Base-by-base conservation (phyloP, 495 filamentous ascomycete genomes). In the Corynascus novoguineensis region DNA sequence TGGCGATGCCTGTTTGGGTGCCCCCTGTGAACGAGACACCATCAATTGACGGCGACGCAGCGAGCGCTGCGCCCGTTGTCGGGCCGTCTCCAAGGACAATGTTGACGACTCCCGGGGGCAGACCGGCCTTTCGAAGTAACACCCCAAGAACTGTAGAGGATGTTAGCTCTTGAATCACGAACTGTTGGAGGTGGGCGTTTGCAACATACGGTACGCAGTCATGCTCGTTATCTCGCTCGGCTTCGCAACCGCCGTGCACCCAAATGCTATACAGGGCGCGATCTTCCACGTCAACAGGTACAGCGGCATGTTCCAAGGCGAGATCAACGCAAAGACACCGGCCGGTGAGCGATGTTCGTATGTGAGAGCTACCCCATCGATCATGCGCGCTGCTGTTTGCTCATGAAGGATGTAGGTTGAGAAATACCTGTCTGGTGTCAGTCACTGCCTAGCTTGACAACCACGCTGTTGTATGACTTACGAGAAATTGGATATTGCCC, bases 1-100 rank as follows among this genome's bases (percentile, higher is more conserved):
- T 65, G 34, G 60, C 59, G 17, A 63, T 64, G n/a, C 70, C 69
- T 1, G 81, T 79, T 2, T 51, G 55, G 3, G 75, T 72, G 1
- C 76, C 73, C 3, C 80, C 81, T 0, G 80, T 83, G 22, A 83
- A 73, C 40, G 79, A 77, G 27, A 85, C 75, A 53, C 80, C 81
- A 28, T 69, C 67, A 40, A 84, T 65, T 1, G 68, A 28, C 0
- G 74, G 65, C 21, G 78, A 75, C 14, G 74, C 65, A 29, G 77
- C 80, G 2, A 85, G 68, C 11, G 68, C 67, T 9, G 72, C 73
- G 0, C 82, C 81, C 5, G 80, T 79, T 5, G 68, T 73, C 2
- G 58, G 55, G 8, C 81, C 79, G 47, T 75, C 72, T 4, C 81
- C 80, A 38, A 73, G 68, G 9, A 84, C 41, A 46, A 83, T 76